Base-by-base conservation (phyloP, 1,284 basidiomycete genomes). In the Austropuccinia psidii region DNA sequence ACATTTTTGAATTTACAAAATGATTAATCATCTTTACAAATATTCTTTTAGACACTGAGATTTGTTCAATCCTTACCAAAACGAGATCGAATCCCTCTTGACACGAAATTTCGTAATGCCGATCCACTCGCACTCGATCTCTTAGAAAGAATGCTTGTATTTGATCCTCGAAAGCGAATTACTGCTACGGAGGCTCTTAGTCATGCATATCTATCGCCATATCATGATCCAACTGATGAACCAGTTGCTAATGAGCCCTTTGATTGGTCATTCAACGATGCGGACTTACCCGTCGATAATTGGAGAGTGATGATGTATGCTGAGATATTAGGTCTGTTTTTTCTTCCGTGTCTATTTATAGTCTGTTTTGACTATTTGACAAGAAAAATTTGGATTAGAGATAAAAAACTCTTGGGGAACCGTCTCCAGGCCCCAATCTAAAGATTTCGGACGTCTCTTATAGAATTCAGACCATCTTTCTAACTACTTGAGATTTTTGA, bases 181-280 rank as follows among this genome's bases (percentile, higher is more conserved):
- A 92, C 88, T 76, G 96, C 96, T 21, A 87, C 91, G 35, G 87
- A 93, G 76, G 93, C 89, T n/a, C 86, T 99, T 60, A 85, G 85
- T 5, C 93, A 98, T 83, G 90, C 92, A 78, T 98, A 98, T 83
- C 91, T 99, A 24, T 87, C 91, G 6, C 95, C 95, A 9, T 99
- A 99, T 81, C 96, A 98, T 81, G 96, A 99, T 83, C 93, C 95
- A 8, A 93, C 93, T 8, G 95, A 99, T 80, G 96, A 99, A 82
- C 95, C 96, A 5, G 89, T 90, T 52, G 92, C 95, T 8, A 87
- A 86, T 41, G 94, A 98, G 81, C 89, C 91, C 79, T 99, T 98
- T 79, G 95, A 99, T 82, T 99, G 95, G 95, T 91, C 89, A 79
- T 98, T 99, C 87, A 99, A 99, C 83, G 95, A 99, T 78, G 96